A percentile compares a stretch with the other conserved stretches of the same genome.
These are phyloP conservation scores for Euptelea pleiosperma DNA, from an alignment of 164 flowering plant species.

Conservation along the genomic window DNA sequence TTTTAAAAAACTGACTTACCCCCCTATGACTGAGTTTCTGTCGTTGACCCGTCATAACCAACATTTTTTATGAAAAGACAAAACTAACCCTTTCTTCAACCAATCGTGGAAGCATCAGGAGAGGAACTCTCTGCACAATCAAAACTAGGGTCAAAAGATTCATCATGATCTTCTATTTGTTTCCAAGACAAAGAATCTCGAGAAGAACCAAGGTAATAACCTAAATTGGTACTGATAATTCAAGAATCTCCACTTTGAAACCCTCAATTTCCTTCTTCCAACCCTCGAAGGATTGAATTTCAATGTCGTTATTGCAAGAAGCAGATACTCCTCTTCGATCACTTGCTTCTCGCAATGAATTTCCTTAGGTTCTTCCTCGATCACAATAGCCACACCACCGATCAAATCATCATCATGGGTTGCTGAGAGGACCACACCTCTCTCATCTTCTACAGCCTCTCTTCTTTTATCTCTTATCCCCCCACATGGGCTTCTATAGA, in stretches of 20 bases:
- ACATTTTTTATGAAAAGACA: too few relatives aligned
- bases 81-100: too few relatives aligned
- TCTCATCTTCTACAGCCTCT: conserved; percentile 8
- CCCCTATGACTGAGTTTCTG: too few relatives aligned
- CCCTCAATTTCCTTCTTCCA: not conserved
- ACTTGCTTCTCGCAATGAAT: too few relatives aligned
- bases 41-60: too few relatives aligned
- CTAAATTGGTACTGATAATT: not conserved
- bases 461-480: conserved; percentile 23
- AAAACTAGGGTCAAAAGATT: conserved; percentile 45
- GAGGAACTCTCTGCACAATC: conserved; percentile 80
- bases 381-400: conserved; percentile 7
- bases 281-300: not conserved
- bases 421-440: conserved; percentile 5
- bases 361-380: conserved; percentile 27
- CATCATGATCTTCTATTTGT: conserved; percentile 15
- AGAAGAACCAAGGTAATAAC: conserved; percentile 10
- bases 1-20: too few relatives aligned
- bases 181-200: conserved; percentile 27
- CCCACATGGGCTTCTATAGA: conserved; percentile 25
- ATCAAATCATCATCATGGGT: conserved; percentile 6
- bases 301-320: not conserved
- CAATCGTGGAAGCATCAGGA: conserved; percentile 77
- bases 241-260: not conserved
- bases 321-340: not conserved